Conservation (phyloP, 495 filamentous ascomycete species). For the Lindgomyces ingoldianus region DNA sequence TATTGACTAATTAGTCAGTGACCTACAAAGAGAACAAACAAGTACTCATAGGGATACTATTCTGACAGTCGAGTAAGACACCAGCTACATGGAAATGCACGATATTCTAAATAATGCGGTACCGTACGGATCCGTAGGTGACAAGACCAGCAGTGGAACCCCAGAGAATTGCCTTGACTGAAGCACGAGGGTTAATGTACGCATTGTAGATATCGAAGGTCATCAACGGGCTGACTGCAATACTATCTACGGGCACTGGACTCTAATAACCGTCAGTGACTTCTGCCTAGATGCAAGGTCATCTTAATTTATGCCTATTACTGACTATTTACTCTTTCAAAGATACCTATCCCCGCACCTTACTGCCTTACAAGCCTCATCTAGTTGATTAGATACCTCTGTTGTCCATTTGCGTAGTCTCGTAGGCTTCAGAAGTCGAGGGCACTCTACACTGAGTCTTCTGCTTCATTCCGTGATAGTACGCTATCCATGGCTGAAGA, state of each 20-base stretch:
- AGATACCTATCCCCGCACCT: too few species aligned
- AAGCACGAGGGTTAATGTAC: slow-evolving; percentile 53
- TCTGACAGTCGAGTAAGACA: slow-evolving; percentile 5
- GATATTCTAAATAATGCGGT: neutral
- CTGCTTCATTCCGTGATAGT: too few species aligned
- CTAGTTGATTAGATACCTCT: too few species aligned
- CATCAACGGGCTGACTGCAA: slow-evolving; percentile 56
- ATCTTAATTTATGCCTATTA: slow-evolving; percentile 14
- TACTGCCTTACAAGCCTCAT: too few species aligned
- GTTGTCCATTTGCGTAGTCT: too few species aligned
- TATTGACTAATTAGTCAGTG: neutral
- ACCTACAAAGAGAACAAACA: too few species aligned
- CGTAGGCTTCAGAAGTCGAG: too few species aligned
- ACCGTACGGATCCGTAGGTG: slow-evolving; percentile 50
- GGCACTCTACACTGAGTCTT: too few species aligned
- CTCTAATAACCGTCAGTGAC: slow-evolving; percentile 59
- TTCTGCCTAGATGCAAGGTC: slow-evolving; percentile 53
- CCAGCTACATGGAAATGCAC: slow-evolving; percentile 9
- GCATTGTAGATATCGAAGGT: slow-evolving; percentile 60
- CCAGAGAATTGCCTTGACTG: slow-evolving; percentile 49
- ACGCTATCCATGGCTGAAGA: too few species aligned
- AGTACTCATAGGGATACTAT: too few species aligned
- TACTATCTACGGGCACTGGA: slow-evolving; percentile 54
- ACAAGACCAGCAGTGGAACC: slow-evolving; percentile 53
- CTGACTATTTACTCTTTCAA: neutral